Evolutionary conservation across 192 early-diverging fungal species (phyloP).

Genomic region (Martensiomyces pterosporus): DNA sequence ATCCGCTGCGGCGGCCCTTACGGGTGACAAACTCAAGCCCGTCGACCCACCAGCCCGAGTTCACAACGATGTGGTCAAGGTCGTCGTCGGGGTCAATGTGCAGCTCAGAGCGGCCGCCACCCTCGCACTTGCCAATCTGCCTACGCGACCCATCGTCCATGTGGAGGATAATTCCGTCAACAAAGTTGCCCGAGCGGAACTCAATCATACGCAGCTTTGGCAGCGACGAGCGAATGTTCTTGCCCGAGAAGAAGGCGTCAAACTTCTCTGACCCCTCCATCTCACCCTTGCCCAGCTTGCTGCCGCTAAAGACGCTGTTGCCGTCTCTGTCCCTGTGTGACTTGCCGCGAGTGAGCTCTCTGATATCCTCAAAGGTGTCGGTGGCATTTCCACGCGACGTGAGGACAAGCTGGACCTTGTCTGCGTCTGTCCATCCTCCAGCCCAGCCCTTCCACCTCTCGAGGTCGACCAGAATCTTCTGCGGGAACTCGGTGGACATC

Average conservation of each 20-base stretch:
- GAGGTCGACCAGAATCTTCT: constrained; percentile 10
- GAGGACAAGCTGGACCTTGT: constrained; percentile 32
- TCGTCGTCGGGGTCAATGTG: constrained; percentile 49
- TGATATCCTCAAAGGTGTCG: constrained; percentile 16
- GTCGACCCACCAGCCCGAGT: constrained; percentile 59
- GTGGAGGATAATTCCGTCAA: constrained; percentile 53
- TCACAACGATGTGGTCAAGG: constrained; percentile 48
- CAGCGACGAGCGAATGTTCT: constrained; percentile 8
- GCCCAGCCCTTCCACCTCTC: constrained; percentile 14
- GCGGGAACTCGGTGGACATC: constrained; percentile 20
- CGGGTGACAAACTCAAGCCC: constrained; percentile 56
- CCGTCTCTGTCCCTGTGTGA: constrained; percentile 16
- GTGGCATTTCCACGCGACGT: constrained; percentile 29
- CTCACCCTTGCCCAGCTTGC: constrained; percentile 36
- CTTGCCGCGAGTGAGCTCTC: constrained; percentile 2
- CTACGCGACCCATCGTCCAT: constrained; percentile 45
- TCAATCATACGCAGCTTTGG: constrained; percentile 28
- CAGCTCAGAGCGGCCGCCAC: constrained; percentile 25
- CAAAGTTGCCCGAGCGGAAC: constrained; percentile 45
- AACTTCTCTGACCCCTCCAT: constrained; percentile 32
- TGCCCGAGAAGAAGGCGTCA: constrained; percentile 26
- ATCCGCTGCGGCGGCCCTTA: constrained; percentile 49
- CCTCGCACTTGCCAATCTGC: constrained; percentile 45
- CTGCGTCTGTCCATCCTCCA: constrained; percentile 26
- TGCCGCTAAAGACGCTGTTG: constrained; percentile 18